Percentiles rank a stretch among this genome's conserved stretches.
Conservation (phyloP, 2,329 filamentous ascomycete species). For the Exophiala dermatitidis region DNA sequence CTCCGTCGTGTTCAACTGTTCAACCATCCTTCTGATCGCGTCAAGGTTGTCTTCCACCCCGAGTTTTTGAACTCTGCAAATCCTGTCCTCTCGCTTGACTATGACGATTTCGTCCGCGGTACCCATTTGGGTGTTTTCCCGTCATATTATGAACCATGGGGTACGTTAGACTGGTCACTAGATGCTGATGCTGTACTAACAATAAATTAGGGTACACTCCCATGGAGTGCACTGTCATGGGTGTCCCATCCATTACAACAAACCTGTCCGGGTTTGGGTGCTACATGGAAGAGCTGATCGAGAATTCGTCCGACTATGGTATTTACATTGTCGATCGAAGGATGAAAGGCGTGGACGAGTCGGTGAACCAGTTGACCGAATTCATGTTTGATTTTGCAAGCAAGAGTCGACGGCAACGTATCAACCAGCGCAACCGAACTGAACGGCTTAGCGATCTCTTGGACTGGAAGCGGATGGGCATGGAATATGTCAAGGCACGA, state of each 20-base stretch:
- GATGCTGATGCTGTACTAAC: too few relatives aligned
- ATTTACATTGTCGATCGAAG: slow-evolving; percentile 98
- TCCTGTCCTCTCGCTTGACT: slow-evolving; percentile 89
- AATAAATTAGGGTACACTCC: slow-evolving; percentile 61
- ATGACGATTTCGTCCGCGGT: slow-evolving; percentile 96
- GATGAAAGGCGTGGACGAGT: slow-evolving; percentile 92
- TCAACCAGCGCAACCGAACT: slow-evolving; percentile 96
- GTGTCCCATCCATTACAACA: slow-evolving; percentile 94
- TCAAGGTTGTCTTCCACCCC: slow-evolving; percentile 97
- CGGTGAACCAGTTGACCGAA: slow-evolving; percentile 85
- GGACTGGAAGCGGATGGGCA: slow-evolving; percentile 98
- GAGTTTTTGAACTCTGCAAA: slow-evolving; percentile 96
- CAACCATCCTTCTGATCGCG: slow-evolving; percentile 88
- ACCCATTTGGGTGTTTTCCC: slow-evolving; percentile 93
- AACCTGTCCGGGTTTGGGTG: slow-evolving; percentile 97
- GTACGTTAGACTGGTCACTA: too few relatives aligned
- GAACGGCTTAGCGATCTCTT: slow-evolving; percentile 90
- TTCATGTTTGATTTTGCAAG: slow-evolving; percentile 90
- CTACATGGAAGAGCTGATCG: slow-evolving; percentile 98
- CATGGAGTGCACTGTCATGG: slow-evolving; percentile 98
- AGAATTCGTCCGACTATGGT: slow-evolving; percentile 95
- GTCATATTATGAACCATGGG: slow-evolving; percentile 99
- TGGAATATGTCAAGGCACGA: slow-evolving; percentile 97
- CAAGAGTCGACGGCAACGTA: slow-evolving; percentile 92
- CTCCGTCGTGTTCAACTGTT: slow-evolving; percentile 93